Percentiles rank a stretch among this genome's conserved stretches.
These are phyloP conservation scores for Sesbania bispinosa DNA, from an alignment of 306 rosid species.

Conservation along the genomic window DNA sequence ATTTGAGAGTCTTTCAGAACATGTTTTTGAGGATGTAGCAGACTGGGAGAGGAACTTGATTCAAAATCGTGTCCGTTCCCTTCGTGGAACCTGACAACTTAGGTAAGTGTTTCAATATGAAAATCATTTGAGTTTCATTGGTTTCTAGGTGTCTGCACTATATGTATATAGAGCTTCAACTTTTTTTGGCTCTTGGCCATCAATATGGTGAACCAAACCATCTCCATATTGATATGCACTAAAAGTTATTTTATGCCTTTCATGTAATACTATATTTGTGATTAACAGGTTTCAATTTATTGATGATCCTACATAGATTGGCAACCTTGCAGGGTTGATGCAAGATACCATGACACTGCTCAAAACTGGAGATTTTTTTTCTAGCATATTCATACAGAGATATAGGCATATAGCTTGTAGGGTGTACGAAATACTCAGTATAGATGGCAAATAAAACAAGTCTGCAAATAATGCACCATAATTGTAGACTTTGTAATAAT, in stretches of 20 bases:
- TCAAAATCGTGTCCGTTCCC: constrained; percentile 56
- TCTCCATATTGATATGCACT: background rate
- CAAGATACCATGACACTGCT: background rate
- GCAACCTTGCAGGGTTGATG: constrained; percentile 18
- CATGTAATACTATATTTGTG: background rate
- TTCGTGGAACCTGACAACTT: constrained; percentile 62
- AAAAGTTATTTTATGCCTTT: background rate
- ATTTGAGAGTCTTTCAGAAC: constrained; percentile 77
- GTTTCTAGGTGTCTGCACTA: background rate
- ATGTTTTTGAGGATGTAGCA: constrained; percentile 73
- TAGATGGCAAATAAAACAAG: constrained; percentile 7
- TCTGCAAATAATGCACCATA: constrained; percentile 8
- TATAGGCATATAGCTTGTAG: constrained; percentile 12
- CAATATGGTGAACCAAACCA: background rate
- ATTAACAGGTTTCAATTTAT: constrained; percentile 24
- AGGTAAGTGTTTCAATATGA: constrained; percentile 12
- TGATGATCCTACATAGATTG: constrained; percentile 14
- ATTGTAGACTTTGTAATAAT: constrained; percentile 2
- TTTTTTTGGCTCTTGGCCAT: background rate
- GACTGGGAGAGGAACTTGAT: constrained; percentile 90
- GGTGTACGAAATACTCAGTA: background rate
- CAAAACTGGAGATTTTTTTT: background rate
- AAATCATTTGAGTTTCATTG: background rate
- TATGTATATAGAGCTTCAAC: background rate
- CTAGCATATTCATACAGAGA: background rate